Evolutionary conservation across 1,139 yeast species (phyloP), one percentile per base, ranked within the genome.

Genomic region (Pichiaceae sp.): DNA sequence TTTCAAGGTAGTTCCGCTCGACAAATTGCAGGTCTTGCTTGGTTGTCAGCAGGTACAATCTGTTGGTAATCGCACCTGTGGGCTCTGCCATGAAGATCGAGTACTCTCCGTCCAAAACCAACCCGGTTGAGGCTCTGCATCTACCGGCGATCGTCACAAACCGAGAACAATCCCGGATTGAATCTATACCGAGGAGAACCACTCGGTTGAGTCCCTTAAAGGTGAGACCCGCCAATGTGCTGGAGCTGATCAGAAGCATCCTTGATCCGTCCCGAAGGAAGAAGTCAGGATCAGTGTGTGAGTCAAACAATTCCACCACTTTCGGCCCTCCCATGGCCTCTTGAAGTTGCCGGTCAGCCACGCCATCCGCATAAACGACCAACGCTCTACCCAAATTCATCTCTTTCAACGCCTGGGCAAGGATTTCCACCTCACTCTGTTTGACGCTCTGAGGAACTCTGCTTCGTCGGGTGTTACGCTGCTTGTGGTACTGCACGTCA

Each of bases 1-100:
- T 48, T 34, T 54, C 57, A 8, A 57, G 35, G 23, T 50, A 51
- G 33, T 48, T 49, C 37, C 62, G 44, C 27, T 58, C 63, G 24
- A 45, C 33, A 31, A 38, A 32, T 2, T 48, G 53, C 33, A 55
- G 45, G 37, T 52, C 55, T 0, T 42, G 37, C 16, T 41, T 38
- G 1, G 53, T 34, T 8, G 46, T 42, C 24, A 56, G 38, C 6
- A 56, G 26, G 7, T 40, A 32, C 3, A 46, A 17, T 3, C 42
- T 32, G 20, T 41, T 41, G 5, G 33, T 15, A 9, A 31, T 17
- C 9, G 29, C 16, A 3, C 47, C 40, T 6, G 8, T 6, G n/a
- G 28, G 14, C 8, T 25, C 28, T 15, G 8, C 28, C 8, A 15
- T 25, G 29, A 48, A 45, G 3, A 42, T 31, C 1, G 45, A 33